Evolutionary conservation across 331 rosid genomes (phyloP), one percentile per base, ranked within the genome.

Genomic region (Acacia pycnantha): DNA sequence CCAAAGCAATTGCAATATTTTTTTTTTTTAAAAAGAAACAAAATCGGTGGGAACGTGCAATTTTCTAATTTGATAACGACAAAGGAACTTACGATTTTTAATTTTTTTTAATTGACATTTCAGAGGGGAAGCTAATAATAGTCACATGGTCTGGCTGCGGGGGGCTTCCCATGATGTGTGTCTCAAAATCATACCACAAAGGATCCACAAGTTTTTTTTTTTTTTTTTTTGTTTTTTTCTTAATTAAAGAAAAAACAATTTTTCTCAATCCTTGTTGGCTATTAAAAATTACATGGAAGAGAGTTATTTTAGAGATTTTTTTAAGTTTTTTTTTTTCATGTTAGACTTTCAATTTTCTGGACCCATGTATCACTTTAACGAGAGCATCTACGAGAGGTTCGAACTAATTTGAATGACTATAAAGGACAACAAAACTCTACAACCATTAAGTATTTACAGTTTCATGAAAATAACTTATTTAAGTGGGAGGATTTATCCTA

Each of bases 31-130:
- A 0, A 53, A 1, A 8, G 5, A 18, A 70, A 70, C 6, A 31
- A 73, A 74, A 73, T 76, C 58, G 24, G 69, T 35, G 68, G 19
- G 35, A 48, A 74, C 31, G 47, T 33, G 68, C 50, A 81, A 18
- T 27, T 71, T 73, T 74, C 64, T 73, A 41, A 35, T 48, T 18
- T 33, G 31, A 26, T 13, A 48, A 33, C 54, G 67, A 81, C 66
- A 24, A 58, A 11, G 6, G 40, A 70, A 61, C 11, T 8, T 10
- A 19, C 21, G 9, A 53, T 53, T 19, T 10, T 53, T 6, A 19
- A 21, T 53, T 53, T 21, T 47, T 53, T 3, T 18, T 18, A 0
- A 0, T 37, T 37, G 5, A 53, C 59, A 53, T 1, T 53, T 53
- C 19, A 21, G 11, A 53, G 61, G 58, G 22, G 10, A 53, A 19